phyloP scores from a whole-genome alignment of 768 basidiomycete genomes.

The Cyclocybe cylindracea region DNA sequence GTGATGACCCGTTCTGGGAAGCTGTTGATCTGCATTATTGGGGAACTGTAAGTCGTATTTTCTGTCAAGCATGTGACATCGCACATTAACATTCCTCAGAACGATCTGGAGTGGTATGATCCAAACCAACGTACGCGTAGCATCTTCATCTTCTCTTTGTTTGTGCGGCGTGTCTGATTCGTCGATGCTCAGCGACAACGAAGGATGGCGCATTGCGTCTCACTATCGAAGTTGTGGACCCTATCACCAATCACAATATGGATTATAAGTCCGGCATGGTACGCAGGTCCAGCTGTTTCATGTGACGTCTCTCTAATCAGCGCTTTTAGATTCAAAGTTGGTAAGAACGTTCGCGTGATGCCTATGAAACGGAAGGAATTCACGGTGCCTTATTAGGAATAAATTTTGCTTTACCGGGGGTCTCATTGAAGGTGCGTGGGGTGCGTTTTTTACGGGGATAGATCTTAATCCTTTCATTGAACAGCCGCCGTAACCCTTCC shows the following conservation, averaged over 20 bases:
- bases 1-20: conserved; percentile 56
- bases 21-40: conserved; percentile 60
- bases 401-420: conserved; percentile 78
- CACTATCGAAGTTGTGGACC: conserved; percentile 52
- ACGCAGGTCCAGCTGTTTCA: conserved; percentile 21
- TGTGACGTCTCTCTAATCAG: too few relatives aligned
- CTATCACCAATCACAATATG: conserved; percentile 53
- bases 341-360: too few relatives aligned
- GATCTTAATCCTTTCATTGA: neutral
- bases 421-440: conserved; percentile 41
- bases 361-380: too few relatives aligned
- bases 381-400: conserved; percentile 20
- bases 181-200: conserved; percentile 51
- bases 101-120: conserved; percentile 74
- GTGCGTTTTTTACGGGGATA: neutral
- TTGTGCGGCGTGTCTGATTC: neutral
- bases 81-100: conserved; percentile 15
- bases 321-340: too few relatives aligned
- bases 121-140: conserved; percentile 33
- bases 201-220: conserved; percentile 66
- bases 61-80: neutral
- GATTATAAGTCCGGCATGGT: conserved; percentile 53
- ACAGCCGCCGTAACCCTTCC: conserved; percentile 33
- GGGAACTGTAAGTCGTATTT: conserved; percentile 38
- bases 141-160: neutral